Percentiles rank a stretch among this genome's conserved stretches.
Evolutionary conservation across 2,329 filamentous ascomycete genomes (phyloP).

Genomic region (Diaporthe sp.): DNA sequence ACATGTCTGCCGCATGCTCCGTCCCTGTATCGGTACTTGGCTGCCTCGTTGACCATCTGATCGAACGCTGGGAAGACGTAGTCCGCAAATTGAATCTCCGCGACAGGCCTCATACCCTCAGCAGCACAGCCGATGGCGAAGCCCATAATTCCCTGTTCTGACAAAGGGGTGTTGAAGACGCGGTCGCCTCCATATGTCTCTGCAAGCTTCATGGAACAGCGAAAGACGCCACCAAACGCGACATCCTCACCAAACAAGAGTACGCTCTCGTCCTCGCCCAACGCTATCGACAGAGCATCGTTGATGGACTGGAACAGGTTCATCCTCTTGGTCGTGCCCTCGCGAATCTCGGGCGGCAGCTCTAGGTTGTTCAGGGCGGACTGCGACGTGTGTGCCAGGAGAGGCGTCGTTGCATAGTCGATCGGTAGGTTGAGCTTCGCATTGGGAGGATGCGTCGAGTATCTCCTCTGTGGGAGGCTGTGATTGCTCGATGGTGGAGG

Average conservation of each 20-base stretch:
- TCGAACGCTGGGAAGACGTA: slow-evolving; percentile 84
- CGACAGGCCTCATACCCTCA: slow-evolving; percentile 75
- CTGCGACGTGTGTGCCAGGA: slow-evolving; percentile 85
- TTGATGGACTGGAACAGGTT: slow-evolving; percentile 97
- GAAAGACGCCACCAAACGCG: slow-evolving; percentile 83
- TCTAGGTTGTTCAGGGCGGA: slow-evolving; percentile 79
- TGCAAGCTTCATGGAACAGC: slow-evolving; percentile 75
- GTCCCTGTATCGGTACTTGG: slow-evolving; percentile 84
- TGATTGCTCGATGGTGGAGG: slow-evolving; percentile 37
- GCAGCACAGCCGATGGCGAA: slow-evolving; percentile 77
- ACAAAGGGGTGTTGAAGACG: slow-evolving; percentile 79
- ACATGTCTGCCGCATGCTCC: slow-evolving; percentile 69
- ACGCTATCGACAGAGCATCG: slow-evolving; percentile 84
- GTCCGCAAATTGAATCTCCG: slow-evolving; percentile 83
- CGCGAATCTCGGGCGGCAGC: slow-evolving; percentile 74
- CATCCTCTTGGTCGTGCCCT: slow-evolving; percentile 83
- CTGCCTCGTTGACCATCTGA: slow-evolving; percentile 82
- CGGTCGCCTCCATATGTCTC: slow-evolving; percentile 76
- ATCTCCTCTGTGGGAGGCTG: slow-evolving; percentile 46
- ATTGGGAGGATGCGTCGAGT: slow-evolving; percentile 70
- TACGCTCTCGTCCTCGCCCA: slow-evolving; percentile 86
- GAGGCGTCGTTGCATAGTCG: slow-evolving; percentile 85
- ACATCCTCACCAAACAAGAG: slow-evolving; percentile 97
- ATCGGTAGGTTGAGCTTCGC: slow-evolving; percentile 84
- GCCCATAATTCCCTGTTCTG: slow-evolving; percentile 77